These are phyloP conservation scores for Rhizopogon sp. DNA, from an alignment of 768 basidiomycete genomes.

Conservation along the genomic window DNA sequence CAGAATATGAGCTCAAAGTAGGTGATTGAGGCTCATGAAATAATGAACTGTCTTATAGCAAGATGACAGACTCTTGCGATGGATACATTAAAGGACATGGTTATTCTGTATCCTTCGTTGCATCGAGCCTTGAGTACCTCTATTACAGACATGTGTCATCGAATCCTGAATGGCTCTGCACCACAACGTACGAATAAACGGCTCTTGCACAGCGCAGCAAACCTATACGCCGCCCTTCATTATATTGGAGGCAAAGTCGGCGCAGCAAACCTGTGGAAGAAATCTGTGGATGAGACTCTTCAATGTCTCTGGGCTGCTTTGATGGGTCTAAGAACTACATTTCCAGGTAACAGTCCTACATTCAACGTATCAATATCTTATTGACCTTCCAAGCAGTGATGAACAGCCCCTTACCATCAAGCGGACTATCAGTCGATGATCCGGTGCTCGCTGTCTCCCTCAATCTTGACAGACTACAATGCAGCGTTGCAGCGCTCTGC, in stretches of 20 bases:
- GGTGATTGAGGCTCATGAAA: background rate
- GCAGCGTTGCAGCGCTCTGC: slow-evolving; percentile 44
- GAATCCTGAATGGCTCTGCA: slow-evolving; percentile 51
- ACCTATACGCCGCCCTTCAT: slow-evolving; percentile 60
- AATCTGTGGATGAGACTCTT: slow-evolving; percentile 66
- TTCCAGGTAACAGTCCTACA: slow-evolving; percentile 21
- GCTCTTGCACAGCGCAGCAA: slow-evolving; percentile 45
- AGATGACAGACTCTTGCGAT: slow-evolving; percentile 38
- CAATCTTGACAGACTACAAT: slow-evolving; percentile 57
- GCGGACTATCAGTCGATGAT: slow-evolving; percentile 31
- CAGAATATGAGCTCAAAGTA: slow-evolving; percentile 53
- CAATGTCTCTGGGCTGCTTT: slow-evolving; percentile 64
- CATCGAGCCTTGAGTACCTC: slow-evolving; percentile 50
- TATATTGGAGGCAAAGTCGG: slow-evolving; percentile 78
- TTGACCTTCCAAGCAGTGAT: slow-evolving; percentile 8
- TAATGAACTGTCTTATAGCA: background rate
- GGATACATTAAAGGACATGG: slow-evolving; percentile 47
- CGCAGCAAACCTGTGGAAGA: slow-evolving; percentile 67
- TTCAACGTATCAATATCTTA: background rate
- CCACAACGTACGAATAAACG: slow-evolving; percentile 34
- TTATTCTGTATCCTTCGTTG: slow-evolving; percentile 63
- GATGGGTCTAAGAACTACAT: slow-evolving; percentile 54
- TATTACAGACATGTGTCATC: slow-evolving; percentile 49
- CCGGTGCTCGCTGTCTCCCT: slow-evolving; percentile 48
- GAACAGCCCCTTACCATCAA: slow-evolving; percentile 8